phyloP scores from a whole-genome alignment of 2,329 filamentous ascomycete species.

The Botryotinia calthae region DNA sequence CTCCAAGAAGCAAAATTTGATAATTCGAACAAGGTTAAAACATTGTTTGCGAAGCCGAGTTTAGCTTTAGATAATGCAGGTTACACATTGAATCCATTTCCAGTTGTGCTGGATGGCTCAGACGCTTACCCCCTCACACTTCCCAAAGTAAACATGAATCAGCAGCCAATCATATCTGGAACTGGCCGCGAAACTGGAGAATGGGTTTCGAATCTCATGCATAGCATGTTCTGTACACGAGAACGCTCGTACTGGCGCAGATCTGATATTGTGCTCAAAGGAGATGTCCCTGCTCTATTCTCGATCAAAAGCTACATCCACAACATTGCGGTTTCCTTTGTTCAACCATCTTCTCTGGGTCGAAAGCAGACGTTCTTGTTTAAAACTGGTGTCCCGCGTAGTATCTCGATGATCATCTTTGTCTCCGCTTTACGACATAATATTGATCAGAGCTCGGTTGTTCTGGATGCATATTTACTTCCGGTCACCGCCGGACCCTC shows the following conservation, averaged over 20 bases:
- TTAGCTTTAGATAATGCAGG: neutral
- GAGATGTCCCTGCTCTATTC: neutral
- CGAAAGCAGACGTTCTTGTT: neutral
- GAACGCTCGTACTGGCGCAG: neutral
- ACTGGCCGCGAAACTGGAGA: neutral
- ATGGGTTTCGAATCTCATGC: neutral
- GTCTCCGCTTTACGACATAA: constrained; percentile 17
- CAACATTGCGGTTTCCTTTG: neutral
- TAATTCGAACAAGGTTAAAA: neutral
- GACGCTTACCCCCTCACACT: neutral
- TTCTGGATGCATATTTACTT: constrained; percentile 23
- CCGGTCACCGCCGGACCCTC: neutral
- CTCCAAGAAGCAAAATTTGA: neutral
- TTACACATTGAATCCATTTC: neutral
- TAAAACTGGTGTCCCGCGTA: neutral
- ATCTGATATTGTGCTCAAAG: neutral
- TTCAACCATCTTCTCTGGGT: neutral
- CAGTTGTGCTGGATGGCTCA: neutral
- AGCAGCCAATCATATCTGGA: neutral
- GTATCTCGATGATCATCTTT: constrained; percentile 14
- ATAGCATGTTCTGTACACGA: neutral
- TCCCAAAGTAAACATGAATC: neutral
- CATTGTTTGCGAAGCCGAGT: neutral
- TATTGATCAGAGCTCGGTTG: constrained; percentile 19
- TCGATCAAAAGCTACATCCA: too few species aligned